These are phyloP conservation scores for Lachancea fermentati DNA, from an alignment of 805 yeast species.

Conservation along the genomic window DNA sequence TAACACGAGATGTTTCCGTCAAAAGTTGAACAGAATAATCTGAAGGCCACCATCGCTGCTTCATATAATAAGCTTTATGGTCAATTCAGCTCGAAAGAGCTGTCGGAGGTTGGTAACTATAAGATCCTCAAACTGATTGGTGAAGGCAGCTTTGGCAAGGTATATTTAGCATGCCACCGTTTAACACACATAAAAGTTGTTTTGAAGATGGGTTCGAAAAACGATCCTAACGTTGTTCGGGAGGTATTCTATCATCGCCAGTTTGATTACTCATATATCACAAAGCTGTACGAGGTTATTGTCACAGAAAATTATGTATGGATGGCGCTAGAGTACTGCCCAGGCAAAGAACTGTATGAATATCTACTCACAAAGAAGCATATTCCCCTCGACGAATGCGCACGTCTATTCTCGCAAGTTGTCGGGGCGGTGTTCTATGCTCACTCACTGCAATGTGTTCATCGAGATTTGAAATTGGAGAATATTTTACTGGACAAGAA, in stretches of 20 bases:
- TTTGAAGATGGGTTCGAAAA: conserved; percentile 69
- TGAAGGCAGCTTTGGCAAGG: conserved; percentile 90
- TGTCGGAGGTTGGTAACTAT: conserved; percentile 76
- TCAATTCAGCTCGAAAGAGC: conserved; percentile 41
- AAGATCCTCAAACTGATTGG: conserved; percentile 70
- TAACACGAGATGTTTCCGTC: conserved; percentile 15
- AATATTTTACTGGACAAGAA: conserved; percentile 59
- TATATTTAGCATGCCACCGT: conserved; percentile 75
- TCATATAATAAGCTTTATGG: conserved; percentile 56
- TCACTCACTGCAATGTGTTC: conserved; percentile 72
- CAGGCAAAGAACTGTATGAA: conserved; percentile 71
- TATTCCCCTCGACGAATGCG: conserved; percentile 46
- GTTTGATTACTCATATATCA: conserved; percentile 76
- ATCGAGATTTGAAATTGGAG: conserved; percentile 80
- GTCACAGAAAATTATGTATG: conserved; percentile 75
- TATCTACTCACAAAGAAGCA: conserved; percentile 49
- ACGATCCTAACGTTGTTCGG: conserved; percentile 80
- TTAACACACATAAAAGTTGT: conserved; percentile 76
- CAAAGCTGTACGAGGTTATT: conserved; percentile 78
- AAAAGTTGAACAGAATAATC: conserved; percentile 27
- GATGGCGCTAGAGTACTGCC: conserved; percentile 88
- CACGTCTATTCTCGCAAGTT: conserved; percentile 56
- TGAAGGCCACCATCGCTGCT: conserved; percentile 44
- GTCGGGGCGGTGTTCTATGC: conserved; percentile 57
- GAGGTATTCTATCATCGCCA: conserved; percentile 87